Evolutionary conservation across 2,329 filamentous ascomycete species (phyloP).

Genomic region (Pestalotiopsis sp.): DNA sequence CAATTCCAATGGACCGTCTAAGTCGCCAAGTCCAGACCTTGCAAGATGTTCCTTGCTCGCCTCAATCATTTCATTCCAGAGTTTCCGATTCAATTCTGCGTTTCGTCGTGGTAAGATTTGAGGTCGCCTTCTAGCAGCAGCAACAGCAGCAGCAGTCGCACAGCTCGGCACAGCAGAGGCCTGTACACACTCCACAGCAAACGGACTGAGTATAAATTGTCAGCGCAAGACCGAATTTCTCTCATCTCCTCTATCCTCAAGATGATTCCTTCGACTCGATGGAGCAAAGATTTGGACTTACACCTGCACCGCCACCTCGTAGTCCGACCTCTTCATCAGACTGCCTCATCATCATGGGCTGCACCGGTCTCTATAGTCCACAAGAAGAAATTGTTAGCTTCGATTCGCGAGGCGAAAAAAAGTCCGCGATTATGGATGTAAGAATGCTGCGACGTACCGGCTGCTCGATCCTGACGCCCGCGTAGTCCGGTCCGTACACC

Average conservation of each 20-base stretch:
- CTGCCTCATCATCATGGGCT: slow-evolving; percentile 7
- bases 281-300: not conserved
- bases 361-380: not conserved
- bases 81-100: not conserved
- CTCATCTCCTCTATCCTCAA: too few species aligned
- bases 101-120: not conserved
- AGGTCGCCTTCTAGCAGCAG: not conserved
- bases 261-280: not conserved
- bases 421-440: not conserved
- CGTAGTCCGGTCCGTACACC: slow-evolving; percentile 9
- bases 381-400: not conserved
- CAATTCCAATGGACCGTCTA: not conserved
- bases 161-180: slow-evolving; percentile 6
- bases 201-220: not conserved
- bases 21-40: not conserved
- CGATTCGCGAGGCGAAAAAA: not conserved
- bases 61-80: not conserved
- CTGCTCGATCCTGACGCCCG: slow-evolving; percentile 4
- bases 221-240: too few species aligned
- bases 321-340: not conserved
- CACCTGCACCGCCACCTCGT: slow-evolving; percentile 1
- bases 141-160: slow-evolving; percentile 11
- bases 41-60: not conserved
- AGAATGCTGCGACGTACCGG: not conserved
- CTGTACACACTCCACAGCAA: slow-evolving; percentile 1